Conservation (phyloP, 73 alveolate species). For the Tetrahymena thermophila region DNA sequence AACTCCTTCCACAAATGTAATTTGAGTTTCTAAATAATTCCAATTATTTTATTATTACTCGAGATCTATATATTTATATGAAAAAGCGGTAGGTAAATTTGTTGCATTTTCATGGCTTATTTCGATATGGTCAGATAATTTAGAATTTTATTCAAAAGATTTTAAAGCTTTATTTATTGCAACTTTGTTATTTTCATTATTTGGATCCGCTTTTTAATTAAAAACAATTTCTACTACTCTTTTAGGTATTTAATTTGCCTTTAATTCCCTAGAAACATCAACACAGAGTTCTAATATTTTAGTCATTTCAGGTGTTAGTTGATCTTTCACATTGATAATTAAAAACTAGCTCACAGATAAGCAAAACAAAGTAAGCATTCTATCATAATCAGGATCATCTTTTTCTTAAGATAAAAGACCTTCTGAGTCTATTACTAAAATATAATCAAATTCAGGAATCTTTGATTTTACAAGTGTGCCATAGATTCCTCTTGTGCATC, state of each 20-base stretch:
- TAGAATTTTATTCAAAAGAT: not conserved
- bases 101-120: not conserved
- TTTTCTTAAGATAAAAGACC: slow-evolving; percentile 33
- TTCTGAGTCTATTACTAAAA: slow-evolving; percentile 38
- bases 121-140: not conserved
- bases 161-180: not conserved
- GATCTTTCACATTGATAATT: not conserved
- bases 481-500: slow-evolving; percentile 40
- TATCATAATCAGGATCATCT: slow-evolving; percentile 35
- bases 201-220: not conserved
- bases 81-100: not conserved
- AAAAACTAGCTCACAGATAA: not conserved
- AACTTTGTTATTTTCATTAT: not conserved
- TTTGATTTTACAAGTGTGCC: slow-evolving; percentile 2
- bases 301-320: not conserved
- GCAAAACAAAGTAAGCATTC: slow-evolving; percentile 4
- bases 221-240: not conserved
- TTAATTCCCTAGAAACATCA: not conserved
- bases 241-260: not conserved
- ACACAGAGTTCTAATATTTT: not conserved
- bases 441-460: not conserved
- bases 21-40: not conserved
- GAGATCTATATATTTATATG: not conserved
- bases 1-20: not conserved
- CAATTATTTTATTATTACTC: not conserved